Evolutionary conservation across 2,329 filamentous ascomycete genomes (phyloP).

Genomic region (Diplodia mutila): DNA sequence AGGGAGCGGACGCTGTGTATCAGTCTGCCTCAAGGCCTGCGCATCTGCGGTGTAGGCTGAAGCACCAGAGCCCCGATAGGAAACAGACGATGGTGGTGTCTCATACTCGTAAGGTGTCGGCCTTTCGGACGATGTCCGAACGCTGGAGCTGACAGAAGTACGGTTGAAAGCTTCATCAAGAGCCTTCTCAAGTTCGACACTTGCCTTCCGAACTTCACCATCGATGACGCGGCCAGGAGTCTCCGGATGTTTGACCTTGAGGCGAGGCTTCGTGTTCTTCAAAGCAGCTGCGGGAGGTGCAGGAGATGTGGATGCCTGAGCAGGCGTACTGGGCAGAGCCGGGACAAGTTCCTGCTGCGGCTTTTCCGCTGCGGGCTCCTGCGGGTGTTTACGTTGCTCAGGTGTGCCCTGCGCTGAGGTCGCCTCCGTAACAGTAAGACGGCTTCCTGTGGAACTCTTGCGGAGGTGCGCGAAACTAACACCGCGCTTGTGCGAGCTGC

Average conservation of each 20-base stretch:
- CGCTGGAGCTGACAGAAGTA: conserved; percentile 59
- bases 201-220: conserved; percentile 83
- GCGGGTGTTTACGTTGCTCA: conserved; percentile 38
- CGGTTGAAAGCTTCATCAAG: conserved; percentile 92
- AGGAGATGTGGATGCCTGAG: conserved; percentile 3
- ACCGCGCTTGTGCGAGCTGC: conserved; percentile 60
- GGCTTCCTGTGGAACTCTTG: conserved; percentile 48
- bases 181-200: conserved; percentile 81
- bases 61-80: conserved; percentile 43
- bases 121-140: conserved; percentile 49
- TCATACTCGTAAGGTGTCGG: conserved; percentile 47
- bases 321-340: conserved; percentile 15
- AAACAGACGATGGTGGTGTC: conserved; percentile 57
- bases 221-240: conserved; percentile 61
- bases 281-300: neutral
- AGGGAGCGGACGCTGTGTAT: conserved; percentile 47
- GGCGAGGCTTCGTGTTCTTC: conserved; percentile 21
- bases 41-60: conserved; percentile 19
- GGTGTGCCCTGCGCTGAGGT: conserved; percentile 38
- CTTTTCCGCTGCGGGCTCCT: conserved; percentile 33
- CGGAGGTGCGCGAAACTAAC: conserved; percentile 66
- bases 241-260: conserved; percentile 26
- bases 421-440: conserved; percentile 34
- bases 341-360: conserved; percentile 34
- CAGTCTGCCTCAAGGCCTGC: neutral